Percentiles rank a stretch among this genome's conserved stretches.
Conservation (phyloP, 352 stramenopile species). For the Blastocystis sp. region DNA sequence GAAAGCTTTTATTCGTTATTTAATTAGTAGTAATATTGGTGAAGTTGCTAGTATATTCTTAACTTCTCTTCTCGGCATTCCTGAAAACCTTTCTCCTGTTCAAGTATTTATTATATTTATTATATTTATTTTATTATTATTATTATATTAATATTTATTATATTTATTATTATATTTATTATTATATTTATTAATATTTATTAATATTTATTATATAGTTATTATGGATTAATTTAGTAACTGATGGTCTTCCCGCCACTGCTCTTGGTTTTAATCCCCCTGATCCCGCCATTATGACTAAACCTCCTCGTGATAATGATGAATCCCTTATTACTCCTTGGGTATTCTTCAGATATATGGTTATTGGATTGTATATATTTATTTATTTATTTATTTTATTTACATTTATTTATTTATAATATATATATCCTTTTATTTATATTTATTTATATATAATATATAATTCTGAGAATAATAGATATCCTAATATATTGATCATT, state of each 20-base stretch:
- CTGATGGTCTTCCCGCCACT: constrained; percentile 85
- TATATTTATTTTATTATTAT: too few species aligned
- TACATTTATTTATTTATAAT: too few species aligned
- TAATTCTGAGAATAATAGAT: too few species aligned
- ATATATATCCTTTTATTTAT: too few species aligned
- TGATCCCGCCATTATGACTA: constrained; percentile 84
- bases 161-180: too few species aligned
- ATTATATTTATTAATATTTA: too few species aligned
- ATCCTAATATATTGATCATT: too few species aligned
- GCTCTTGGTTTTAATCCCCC: constrained; percentile 93
- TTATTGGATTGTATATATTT: constrained; percentile 63
- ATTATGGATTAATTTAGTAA: constrained; percentile 99
- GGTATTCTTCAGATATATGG: constrained; percentile 87
- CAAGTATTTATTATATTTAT: too few species aligned
- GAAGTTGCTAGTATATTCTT: constrained; percentile 96
- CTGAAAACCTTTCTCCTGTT: constrained; percentile 85
- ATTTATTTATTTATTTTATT: too few species aligned
- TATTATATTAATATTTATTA: too few species aligned
- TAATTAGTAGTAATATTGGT: constrained; percentile 95
- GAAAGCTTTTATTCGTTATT: constrained; percentile 93
- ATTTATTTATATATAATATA: too few species aligned
- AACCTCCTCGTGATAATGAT: constrained; percentile 71
- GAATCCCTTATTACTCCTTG: constrained; percentile 90
- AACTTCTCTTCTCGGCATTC: constrained; percentile 73
- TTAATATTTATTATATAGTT: too few species aligned